These are phyloP conservation scores for Lactifluus hygrophoroides DNA, from an alignment of 768 basidiomycete genomes.

Conservation along the genomic window DNA sequence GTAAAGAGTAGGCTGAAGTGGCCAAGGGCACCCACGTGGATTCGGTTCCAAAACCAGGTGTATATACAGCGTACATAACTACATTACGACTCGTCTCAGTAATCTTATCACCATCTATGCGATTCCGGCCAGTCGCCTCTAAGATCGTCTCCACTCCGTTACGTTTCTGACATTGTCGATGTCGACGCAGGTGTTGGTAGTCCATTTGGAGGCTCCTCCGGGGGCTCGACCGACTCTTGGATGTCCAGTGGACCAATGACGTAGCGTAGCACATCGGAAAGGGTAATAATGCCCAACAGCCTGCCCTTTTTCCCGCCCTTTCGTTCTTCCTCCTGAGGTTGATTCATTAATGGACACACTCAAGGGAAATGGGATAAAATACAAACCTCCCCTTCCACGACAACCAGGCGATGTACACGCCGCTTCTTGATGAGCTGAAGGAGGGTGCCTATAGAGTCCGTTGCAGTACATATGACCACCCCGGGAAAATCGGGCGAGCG, in stretches of 20 bases:
- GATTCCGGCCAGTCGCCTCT: neutral
- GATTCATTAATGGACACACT: conserved; percentile 1
- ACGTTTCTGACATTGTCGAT: neutral
- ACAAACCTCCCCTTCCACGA: conserved; percentile 84
- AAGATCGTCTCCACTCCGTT: neutral
- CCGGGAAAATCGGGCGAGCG: conserved; percentile 94
- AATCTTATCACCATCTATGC: conserved; percentile 8
- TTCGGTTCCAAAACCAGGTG: neutral
- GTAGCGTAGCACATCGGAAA: conserved; percentile 83
- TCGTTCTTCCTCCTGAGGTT: conserved; percentile 63
- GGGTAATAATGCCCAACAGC: conserved; percentile 76
- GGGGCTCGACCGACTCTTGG: conserved; percentile 13
- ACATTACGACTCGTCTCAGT: neutral
- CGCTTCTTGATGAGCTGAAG: conserved; percentile 89
- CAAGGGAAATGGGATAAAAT: neutral
- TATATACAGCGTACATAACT: conserved; percentile 1
- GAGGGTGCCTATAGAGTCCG: conserved; percentile 85
- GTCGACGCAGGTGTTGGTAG: neutral
- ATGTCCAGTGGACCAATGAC: conserved; percentile 44
- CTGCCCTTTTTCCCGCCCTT: conserved; percentile 76
- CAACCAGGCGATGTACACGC: conserved; percentile 88
- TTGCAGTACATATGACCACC: conserved; percentile 89
- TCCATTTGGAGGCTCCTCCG: conserved; percentile 16
- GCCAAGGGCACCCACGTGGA: too few relatives aligned
- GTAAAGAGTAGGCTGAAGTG: too few relatives aligned